Percentiles rank a stretch among this genome's conserved stretches.
These are phyloP conservation scores for Selaginella tamariscina DNA, from an alignment of 75 land plant genomes.

Conservation along the genomic window DNA sequence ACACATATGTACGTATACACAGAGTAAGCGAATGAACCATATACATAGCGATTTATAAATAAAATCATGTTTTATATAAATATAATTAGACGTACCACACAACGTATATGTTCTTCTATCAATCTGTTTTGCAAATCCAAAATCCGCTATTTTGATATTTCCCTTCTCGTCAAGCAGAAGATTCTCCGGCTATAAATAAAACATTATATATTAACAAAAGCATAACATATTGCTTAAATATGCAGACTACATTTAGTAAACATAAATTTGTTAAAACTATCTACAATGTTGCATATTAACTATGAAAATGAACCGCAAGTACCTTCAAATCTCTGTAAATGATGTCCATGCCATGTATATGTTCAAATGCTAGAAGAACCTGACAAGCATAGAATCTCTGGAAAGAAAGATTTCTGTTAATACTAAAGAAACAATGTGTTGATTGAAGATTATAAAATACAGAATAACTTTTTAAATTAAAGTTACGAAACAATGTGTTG, in stretches of 20 bases:
- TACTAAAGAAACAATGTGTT: background rate
- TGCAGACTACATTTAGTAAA: background rate
- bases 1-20: too few species aligned
- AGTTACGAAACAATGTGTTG: background rate
- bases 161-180: constrained; percentile 37
- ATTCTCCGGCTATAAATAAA: constrained; percentile 30
- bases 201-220: background rate
- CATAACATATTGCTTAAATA: background rate
- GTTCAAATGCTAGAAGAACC: constrained; percentile 32
- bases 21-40: too few species aligned
- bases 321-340: constrained; percentile 30
- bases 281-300: constrained; percentile 9
- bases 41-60: too few species aligned
- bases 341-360: constrained; percentile 29
- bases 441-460: background rate
- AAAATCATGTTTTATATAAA: too few species aligned
- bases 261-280: background rate
- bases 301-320: background rate
- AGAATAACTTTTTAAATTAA: background rate
- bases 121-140: constrained; percentile 36
- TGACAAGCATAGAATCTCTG: constrained; percentile 36
- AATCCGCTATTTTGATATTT: constrained; percentile 32
- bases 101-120: constrained; percentile 32
- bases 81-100: constrained; percentile 29
- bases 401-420: too few species aligned